These are phyloP conservation scores for Yarrowia sp. DNA, from an alignment of 805 yeast genomes.

Conservation along the genomic window DNA sequence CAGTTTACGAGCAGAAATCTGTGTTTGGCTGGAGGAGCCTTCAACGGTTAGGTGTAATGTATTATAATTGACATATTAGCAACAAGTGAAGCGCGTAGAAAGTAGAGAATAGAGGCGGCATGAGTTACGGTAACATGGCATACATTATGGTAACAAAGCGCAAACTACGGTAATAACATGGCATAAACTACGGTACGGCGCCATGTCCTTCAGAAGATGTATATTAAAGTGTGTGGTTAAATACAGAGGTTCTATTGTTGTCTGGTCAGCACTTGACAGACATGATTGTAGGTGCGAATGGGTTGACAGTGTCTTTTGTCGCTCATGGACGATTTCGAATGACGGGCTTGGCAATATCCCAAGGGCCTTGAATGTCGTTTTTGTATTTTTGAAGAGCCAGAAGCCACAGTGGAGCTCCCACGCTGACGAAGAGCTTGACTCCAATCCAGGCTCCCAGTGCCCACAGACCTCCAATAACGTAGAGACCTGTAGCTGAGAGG, in stretches of 20 bases:
- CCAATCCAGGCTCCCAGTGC: conserved; percentile 59
- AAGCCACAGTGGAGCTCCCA: conserved; percentile 74
- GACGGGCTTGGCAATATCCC: conserved; percentile 87
- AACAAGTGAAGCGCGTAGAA: background rate
- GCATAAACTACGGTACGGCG: too few relatives aligned
- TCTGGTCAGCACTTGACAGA: conserved; percentile 39
- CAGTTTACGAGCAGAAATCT: conserved; percentile 90
- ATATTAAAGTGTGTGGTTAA: conserved; percentile 14
- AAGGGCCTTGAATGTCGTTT: conserved; percentile 86
- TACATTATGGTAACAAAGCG: too few relatives aligned
- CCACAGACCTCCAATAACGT: conserved; percentile 53
- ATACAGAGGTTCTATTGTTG: conserved; percentile 16
- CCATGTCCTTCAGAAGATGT: background rate
- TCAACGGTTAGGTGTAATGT: conserved; percentile 52
- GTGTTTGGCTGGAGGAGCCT: conserved; percentile 93
- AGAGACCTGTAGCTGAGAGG: conserved; percentile 47
- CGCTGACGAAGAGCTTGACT: conserved; percentile 57
- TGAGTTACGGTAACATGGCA: too few relatives aligned
- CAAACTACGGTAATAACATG: too few relatives aligned
- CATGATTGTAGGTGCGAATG: background rate
- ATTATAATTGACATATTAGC: conserved; percentile 21
- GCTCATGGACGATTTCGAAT: conserved; percentile 46
- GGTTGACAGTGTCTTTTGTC: background rate
- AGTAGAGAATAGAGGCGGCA: too few relatives aligned
- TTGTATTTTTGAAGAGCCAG: conserved; percentile 76